These are phyloP conservation scores for Moelleriella libera DNA, from an alignment of 2,329 filamentous ascomycete species.

Conservation along the genomic window DNA sequence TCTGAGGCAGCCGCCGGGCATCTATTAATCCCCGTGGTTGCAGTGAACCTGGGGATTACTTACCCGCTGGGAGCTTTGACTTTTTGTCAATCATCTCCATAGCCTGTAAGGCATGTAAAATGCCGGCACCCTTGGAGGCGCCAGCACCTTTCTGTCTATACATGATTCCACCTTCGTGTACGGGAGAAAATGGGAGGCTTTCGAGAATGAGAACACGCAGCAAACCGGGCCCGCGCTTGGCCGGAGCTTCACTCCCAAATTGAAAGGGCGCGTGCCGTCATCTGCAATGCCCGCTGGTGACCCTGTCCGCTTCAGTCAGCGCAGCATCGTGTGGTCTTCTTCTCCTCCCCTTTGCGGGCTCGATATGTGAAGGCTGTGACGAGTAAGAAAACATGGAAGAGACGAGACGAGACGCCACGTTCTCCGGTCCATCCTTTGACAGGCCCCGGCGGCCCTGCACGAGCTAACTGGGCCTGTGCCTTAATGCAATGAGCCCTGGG, in stretches of 20 bases:
- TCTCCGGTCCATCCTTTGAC: too few relatives aligned
- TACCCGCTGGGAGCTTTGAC: slow-evolving; percentile 71
- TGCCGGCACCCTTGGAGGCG: slow-evolving; percentile 29
- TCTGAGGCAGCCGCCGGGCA: slow-evolving; percentile 33
- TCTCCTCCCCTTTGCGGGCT: too few relatives aligned
- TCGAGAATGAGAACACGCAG: neutral
- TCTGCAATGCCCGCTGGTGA: neutral
- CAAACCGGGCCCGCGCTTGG: neutral
- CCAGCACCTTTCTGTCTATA: slow-evolving; percentile 27
- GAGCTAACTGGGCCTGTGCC: too few relatives aligned
- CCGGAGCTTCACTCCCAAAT: neutral
- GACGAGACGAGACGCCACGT: too few relatives aligned
- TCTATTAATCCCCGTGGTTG: neutral
- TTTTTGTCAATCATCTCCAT: slow-evolving; percentile 70
- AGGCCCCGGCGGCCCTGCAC: too few relatives aligned
- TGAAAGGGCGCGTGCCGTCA: neutral
- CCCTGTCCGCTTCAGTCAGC: neutral
- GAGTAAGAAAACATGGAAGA: too few relatives aligned
- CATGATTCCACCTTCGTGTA: slow-evolving; percentile 15
- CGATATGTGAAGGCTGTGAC: too few relatives aligned
- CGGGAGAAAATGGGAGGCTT: neutral
- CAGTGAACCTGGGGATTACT: neutral
- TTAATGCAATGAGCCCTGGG: too few relatives aligned
- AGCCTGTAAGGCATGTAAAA: slow-evolving; percentile 65
- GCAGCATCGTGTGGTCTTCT: neutral